These are phyloP conservation scores for Petunia hybrid DNA, from an alignment of 305 asterid genomes.

Conservation along the genomic window DNA sequence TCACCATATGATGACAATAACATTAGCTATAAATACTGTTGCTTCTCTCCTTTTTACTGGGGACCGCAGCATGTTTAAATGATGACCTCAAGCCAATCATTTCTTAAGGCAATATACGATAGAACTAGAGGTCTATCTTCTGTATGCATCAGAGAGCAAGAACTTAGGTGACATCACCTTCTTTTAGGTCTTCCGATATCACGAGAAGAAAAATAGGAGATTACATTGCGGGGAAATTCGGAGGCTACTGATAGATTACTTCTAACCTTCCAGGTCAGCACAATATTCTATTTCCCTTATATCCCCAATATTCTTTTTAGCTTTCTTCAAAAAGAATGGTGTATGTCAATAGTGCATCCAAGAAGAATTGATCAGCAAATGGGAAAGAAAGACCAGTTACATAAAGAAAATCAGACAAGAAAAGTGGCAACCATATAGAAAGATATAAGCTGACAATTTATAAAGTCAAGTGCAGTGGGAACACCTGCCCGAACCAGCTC, in stretches of 20 bases:
- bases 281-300: neutral
- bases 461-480: neutral
- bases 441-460: neutral
- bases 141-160: neutral
- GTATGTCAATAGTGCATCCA: neutral
- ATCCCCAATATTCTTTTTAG: neutral
- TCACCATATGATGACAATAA: conserved; percentile 22
- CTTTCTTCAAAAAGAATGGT: conserved; percentile 11
- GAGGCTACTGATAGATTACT: neutral
- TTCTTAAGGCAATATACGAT: neutral
- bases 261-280: conserved; percentile 11
- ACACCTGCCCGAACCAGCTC: neutral
- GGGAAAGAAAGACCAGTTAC: conserved; percentile 16
- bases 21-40: conserved; percentile 6
- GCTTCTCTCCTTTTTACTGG: conserved; percentile 22
- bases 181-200: conserved; percentile 2
- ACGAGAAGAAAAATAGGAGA: neutral
- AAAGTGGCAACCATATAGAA: neutral
- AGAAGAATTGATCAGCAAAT: conserved; percentile 31
- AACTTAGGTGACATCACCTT: conserved; percentile 13
- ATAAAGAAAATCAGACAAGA: neutral
- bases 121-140: conserved; percentile 15
- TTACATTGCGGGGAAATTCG: neutral
- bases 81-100: conserved; percentile 19
- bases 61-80: neutral